Conservation (phyloP, 2,329 filamentous ascomycete genomes). For the Xylariaceae sp. region DNA sequence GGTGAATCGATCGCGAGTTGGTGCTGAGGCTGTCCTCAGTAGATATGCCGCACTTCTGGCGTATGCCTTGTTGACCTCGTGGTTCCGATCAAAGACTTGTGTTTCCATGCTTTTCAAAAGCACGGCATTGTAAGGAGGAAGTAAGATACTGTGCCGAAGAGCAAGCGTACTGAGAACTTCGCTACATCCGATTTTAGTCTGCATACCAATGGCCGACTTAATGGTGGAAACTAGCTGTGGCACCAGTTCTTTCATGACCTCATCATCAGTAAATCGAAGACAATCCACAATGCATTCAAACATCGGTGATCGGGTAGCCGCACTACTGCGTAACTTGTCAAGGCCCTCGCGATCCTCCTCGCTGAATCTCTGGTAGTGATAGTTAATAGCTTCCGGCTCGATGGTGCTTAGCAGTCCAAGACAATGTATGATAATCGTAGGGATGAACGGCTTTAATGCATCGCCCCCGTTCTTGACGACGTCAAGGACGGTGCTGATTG, state of each 20-base stretch:
- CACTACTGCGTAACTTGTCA: conserved; percentile 77
- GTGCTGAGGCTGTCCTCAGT: conserved; percentile 53
- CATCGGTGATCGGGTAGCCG: conserved; percentile 80
- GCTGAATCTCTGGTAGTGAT: conserved; percentile 84
- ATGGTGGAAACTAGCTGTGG: conserved; percentile 72
- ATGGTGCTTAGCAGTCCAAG: conserved; percentile 80
- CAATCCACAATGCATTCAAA: conserved; percentile 90
- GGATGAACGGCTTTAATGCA: conserved; percentile 73
- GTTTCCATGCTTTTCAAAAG: conserved; percentile 78
- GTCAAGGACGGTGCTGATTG: conserved; percentile 77
- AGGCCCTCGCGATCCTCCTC: conserved; percentile 86
- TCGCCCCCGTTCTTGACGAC: conserved; percentile 87
- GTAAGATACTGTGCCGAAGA: conserved; percentile 70
- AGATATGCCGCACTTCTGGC: conserved; percentile 84
- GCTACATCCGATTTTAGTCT: conserved; percentile 88
- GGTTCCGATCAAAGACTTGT: conserved; percentile 83
- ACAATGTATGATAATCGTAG: conserved; percentile 75
- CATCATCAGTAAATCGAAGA: conserved; percentile 75
- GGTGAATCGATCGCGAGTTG: conserved; percentile 47
- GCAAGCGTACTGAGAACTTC: conserved; percentile 80
- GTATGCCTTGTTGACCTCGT: conserved; percentile 87
- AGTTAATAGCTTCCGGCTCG: conserved; percentile 86
- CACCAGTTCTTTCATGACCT: conserved; percentile 70
- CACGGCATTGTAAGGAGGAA: conserved; percentile 68
- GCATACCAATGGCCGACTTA: conserved; percentile 82